Base-by-base conservation (phyloP, 768 basidiomycete genomes). In the Scleroderma citrinum region DNA sequence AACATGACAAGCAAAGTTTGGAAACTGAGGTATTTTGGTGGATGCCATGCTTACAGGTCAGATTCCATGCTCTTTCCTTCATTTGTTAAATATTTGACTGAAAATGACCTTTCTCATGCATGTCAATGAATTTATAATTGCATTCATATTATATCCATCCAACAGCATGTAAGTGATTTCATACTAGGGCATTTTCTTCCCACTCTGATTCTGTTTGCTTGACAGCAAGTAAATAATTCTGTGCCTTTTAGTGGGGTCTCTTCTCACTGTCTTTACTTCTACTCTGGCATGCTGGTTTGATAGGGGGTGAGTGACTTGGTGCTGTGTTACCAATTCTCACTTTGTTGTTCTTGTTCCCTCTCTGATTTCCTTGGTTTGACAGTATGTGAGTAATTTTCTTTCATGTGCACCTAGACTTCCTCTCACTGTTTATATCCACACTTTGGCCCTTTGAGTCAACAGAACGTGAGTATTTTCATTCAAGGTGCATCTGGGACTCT, bases 391-490 rank as follows among this genome's bases (percentile, higher is more conserved):
- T 35, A 12, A n/a, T 35, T 13, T 32, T 13, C 5, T 35, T 5
- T 13, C 34, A n/a, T 14, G 76, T 79, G 58, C 76, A 73, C 55
- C 84, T 84, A 54, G 72, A n/a, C n/a, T 29, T 8, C 26, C 8
- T 29, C 8, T 29, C 26, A 29, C 8, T 29, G 26, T 29, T 29
- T 29, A 5, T 4, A 29, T 29, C 8, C 26, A 29, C 26, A 29
- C 26, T 5, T 8, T 29, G 26, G 26, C 8, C 26, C 26, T 29
- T 29, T 29, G 26, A 8, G 5, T 29, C 26, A 29, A 29, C 26
- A 29, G 26, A 29, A 29, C 8, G 26, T 29, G 26, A 29, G 26
- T 8, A 29, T 5, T 29, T 29, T 29, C 26, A 29, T 29, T 8
- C 26, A 5, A 29, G 26, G 8, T 29, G 26, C 26, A 4, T 8